Evolutionary conservation across 2,329 filamentous ascomycete species (phyloP), one percentile per base, ranked within the genome.

Genomic region (Arthrobotrys sphaeroides): DNA sequence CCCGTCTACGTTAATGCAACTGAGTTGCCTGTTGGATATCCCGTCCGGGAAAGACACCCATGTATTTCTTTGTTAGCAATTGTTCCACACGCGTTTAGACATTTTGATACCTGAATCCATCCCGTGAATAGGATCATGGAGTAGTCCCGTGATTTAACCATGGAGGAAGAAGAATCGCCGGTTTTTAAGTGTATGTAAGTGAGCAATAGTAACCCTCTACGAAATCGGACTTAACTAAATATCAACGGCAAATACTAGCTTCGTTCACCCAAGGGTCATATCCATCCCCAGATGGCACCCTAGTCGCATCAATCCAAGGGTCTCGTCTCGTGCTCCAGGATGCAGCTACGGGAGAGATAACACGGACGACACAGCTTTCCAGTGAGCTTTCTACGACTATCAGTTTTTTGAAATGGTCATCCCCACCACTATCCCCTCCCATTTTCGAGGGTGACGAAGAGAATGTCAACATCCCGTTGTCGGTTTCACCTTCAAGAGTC

Each of bases 351-450:
- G 77, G 77, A 13, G 77, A 79, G 61, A 72, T 77, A 36, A 79
- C 77, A 62, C 77, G 79, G 38, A 55, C 77, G 60, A 79, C 78
- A 51, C 68, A 77, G 22, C 70, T 80, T 12, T 73, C 79, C 20
- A 59, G 66, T 22, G 78, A 78, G 20, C 76, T 80, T 38, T 78
- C 78, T 12, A 77, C 67, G 40, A 77, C 68, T 51, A 60, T 79
- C 57, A 77, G 57, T 26, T 80, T 79, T 61, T 60, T 80, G 38
- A 78, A 77, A 51, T 80, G 79, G 79, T 79, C 79, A 42, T 76
- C 78, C 2, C 55, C 67, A 18, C 53, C 73, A 22, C 31, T 70
- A 61, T 10, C 62, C 76, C 28, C 53, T 53, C 24, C 59, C 66
- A 38, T 73, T 67, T 57, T 53, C 60, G 47, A 79, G 78, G 78